Conservation (phyloP, 2,329 filamentous ascomycete species). For the Verticillium longisporum region DNA sequence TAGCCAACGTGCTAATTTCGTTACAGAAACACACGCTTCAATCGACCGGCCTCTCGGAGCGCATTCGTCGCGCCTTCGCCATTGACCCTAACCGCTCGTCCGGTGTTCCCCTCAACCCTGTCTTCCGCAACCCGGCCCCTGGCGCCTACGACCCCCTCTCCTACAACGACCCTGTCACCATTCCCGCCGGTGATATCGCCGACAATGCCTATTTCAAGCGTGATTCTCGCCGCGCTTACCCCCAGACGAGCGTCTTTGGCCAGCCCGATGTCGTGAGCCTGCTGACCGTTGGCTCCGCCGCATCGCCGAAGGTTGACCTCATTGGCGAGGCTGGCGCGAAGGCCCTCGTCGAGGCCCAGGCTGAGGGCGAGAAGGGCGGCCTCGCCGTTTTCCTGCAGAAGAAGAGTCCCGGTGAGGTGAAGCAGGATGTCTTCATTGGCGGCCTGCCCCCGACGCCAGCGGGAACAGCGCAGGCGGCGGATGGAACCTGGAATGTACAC, state of each 20-base stretch:
- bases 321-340: conserved; percentile 54
- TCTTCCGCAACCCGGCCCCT: conserved; percentile 82
- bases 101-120: conserved; percentile 86
- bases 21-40: conserved; percentile 91
- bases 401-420: conserved; percentile 37
- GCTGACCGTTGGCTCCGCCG: conserved; percentile 76
- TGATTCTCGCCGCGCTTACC: conserved; percentile 77
- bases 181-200: conserved; percentile 80
- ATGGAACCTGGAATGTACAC: conserved; percentile 57
- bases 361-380: conserved; percentile 65
- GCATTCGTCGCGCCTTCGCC: conserved; percentile 68
- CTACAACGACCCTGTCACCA: conserved; percentile 77
- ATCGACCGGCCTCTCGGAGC: conserved; percentile 82
- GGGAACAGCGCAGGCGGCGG: conserved; percentile 49
- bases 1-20: conserved; percentile 7
- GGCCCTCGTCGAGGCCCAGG: conserved; percentile 67
- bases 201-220: conserved; percentile 97
- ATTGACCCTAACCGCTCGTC: conserved; percentile 85
- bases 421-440: conserved; percentile 58
- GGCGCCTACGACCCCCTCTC: conserved; percentile 61
- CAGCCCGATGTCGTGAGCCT: conserved; percentile 84
- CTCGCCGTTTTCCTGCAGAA: conserved; percentile 69
- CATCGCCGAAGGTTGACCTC: conserved; percentile 73
- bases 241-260: conserved; percentile 68
- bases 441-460: conserved; percentile 84